Evolutionary conservation across 306 rosid genomes (phyloP), one percentile per base, ranked within the genome.

Genomic region (Acacia melanoxylon): DNA sequence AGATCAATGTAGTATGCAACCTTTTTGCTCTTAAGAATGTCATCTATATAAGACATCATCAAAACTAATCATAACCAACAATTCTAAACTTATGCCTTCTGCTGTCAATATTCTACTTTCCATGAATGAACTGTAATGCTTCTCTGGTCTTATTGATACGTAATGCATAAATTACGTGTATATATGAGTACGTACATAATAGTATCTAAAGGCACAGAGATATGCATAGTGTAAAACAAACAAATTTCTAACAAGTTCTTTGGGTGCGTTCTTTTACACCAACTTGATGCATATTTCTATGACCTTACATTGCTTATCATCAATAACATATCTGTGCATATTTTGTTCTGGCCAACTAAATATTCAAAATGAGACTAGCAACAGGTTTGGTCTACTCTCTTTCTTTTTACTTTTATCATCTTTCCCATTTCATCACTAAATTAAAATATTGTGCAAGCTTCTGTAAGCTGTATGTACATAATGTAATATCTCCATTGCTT

Each of bases 401-500:
- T 5, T 40, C 74, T 31, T 24, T 19, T 27, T 29, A 6, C 25
- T 54, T 51, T 9, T 16, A 11, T 31, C 52, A 37, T 33, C 66
- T 10, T 29, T 15, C 40, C 4, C 49, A 66, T 66, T 65, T 76
- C 48, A 58, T 58, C 5, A 17, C 20, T 69, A 11, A 11, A 35
- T 27, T 70, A 63, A 52, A 46, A 25, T 29, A 13, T 78, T 46
- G 58, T 51, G 37, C 66, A 24, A 62, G 49, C 77, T 72, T 62
- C 49, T 59, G 49, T 51, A n/a, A 35, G 37, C 63, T 70, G 72
- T 41, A 59, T 62, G 14, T 61, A 33, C 40, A 8, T 56, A 29
- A 72, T 51, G 3, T 27, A 44, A 19, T 37, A 24, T 40, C 83
- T 78, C 12, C 35, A 2, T 44, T 86, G 58, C 56, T 80, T 75